Conservation (phyloP, 148 eudicot genomes). For the Polygonum maritimum region DNA sequence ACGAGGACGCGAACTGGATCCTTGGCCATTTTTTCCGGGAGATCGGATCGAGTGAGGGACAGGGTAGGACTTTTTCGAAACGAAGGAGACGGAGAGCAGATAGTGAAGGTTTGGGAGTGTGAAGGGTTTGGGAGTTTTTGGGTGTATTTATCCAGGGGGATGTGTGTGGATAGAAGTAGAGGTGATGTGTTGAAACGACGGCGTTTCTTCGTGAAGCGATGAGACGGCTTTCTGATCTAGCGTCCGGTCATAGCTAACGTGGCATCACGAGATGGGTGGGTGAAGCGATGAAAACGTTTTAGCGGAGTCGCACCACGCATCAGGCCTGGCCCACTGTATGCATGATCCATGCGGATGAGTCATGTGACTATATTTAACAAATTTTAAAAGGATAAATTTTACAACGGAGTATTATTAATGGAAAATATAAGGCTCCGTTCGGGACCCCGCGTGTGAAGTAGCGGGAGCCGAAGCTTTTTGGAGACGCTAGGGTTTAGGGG, state of each 20-base stretch:
- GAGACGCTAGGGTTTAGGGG: too few relatives aligned
- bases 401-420: too few relatives aligned
- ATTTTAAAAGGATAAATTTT: too few relatives aligned
- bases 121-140: background rate
- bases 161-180: background rate
- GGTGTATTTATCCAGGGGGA: background rate
- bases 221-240: background rate
- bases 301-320: too few relatives aligned
- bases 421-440: too few relatives aligned
- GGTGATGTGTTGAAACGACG: background rate
- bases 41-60: conserved; percentile 2
- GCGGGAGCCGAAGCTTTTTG: too few relatives aligned
- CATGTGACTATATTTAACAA: too few relatives aligned
- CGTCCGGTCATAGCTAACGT: background rate
- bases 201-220: background rate
- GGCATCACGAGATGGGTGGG: too few relatives aligned
- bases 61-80: background rate
- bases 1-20: conserved; percentile 69
- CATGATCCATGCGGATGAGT: too few relatives aligned
- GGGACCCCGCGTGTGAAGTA: too few relatives aligned
- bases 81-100: background rate
- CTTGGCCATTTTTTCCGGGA: conserved; percentile 32
- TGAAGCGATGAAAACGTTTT: too few relatives aligned
- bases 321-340: too few relatives aligned
- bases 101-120: background rate